Evolutionary conservation across 2,329 filamentous ascomycete genomes (phyloP).

Genomic region (Dactylellina drechsleri): DNA sequence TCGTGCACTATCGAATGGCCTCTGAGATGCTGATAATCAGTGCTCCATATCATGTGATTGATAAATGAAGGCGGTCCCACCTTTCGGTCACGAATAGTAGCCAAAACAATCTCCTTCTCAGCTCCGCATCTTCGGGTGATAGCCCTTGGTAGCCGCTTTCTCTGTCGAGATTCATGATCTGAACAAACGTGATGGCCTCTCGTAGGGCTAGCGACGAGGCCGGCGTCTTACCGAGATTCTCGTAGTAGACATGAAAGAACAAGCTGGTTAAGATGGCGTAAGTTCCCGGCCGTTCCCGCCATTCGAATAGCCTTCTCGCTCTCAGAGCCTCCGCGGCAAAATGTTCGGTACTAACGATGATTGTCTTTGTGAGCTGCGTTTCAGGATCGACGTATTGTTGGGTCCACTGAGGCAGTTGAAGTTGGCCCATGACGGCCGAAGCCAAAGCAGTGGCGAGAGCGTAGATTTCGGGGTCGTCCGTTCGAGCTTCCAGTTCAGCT

Average conservation of each 20-base stretch:
- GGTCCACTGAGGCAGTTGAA: slow-evolving; percentile 49
- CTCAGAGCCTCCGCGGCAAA: slow-evolving; percentile 46
- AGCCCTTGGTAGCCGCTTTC: slow-evolving; percentile 34
- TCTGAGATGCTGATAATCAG: slow-evolving; percentile 4
- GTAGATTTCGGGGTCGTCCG: slow-evolving; percentile 47
- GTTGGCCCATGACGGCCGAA: slow-evolving; percentile 47
- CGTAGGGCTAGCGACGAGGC: slow-evolving; percentile 39
- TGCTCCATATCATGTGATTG: too few species aligned
- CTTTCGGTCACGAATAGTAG: slow-evolving; percentile 49
- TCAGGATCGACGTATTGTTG: slow-evolving; percentile 46
- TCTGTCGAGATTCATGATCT: slow-evolving; percentile 48
- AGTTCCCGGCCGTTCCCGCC: slow-evolving; percentile 40
- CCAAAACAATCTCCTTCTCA: slow-evolving; percentile 48
- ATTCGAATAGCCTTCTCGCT: slow-evolving; percentile 43
- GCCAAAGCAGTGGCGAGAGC: slow-evolving; percentile 42
- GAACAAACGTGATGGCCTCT: slow-evolving; percentile 48
- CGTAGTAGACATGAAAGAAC: slow-evolving; percentile 52
- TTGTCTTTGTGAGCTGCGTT: slow-evolving; percentile 34
- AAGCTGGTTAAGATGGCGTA: slow-evolving; percentile 42
- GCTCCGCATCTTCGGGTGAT: slow-evolving; percentile 41
- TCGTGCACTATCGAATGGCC: slow-evolving; percentile 52
- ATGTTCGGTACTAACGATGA: slow-evolving; percentile 42
- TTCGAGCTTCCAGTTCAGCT: slow-evolving; percentile 30
- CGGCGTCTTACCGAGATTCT: slow-evolving; percentile 42
- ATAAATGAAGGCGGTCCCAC: slow-evolving; percentile 8